phyloP scores from a whole-genome alignment of 1,284 basidiomycete species.

The Rhodotorula sp. region DNA sequence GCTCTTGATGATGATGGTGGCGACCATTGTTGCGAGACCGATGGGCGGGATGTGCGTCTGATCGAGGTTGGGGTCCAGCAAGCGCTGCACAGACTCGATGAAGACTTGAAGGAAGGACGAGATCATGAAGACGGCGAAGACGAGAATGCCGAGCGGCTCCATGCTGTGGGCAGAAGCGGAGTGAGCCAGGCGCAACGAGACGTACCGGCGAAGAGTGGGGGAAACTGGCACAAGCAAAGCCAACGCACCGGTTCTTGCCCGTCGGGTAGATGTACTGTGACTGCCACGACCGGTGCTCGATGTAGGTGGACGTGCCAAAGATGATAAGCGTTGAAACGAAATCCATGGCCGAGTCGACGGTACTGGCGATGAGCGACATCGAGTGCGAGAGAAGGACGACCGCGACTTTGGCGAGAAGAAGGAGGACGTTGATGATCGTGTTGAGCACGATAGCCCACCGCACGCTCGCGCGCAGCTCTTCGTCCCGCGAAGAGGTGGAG shows the following conservation, averaged over 20 bases:
- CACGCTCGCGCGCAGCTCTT: constrained; percentile 14
- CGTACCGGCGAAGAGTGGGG: neutral
- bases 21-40: constrained; percentile 55
- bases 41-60: constrained; percentile 44
- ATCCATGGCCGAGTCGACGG: constrained; percentile 60
- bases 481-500: neutral
- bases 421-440: constrained; percentile 54
- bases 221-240: constrained; percentile 51
- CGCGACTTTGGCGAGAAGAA: constrained; percentile 57
- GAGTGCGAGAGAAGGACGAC: constrained; percentile 59
- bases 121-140: constrained; percentile 63
- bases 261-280: constrained; percentile 54
- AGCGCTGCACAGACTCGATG: constrained; percentile 50
- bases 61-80: constrained; percentile 48
- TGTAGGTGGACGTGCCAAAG: constrained; percentile 40
- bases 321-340: constrained; percentile 56
- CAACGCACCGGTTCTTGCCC: constrained; percentile 58
- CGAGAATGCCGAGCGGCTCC: constrained; percentile 47
- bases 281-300: constrained; percentile 40
- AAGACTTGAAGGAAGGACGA: constrained; percentile 54
- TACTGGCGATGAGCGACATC: constrained; percentile 59
- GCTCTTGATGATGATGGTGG: constrained; percentile 58
- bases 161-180: constrained; percentile 12
- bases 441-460: constrained; percentile 45
- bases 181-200: neutral